Evolutionary conservation across 2,329 filamentous ascomycete genomes (phyloP), one percentile per base, ranked within the genome.

Genomic region (Blumeria hordei): DNA sequence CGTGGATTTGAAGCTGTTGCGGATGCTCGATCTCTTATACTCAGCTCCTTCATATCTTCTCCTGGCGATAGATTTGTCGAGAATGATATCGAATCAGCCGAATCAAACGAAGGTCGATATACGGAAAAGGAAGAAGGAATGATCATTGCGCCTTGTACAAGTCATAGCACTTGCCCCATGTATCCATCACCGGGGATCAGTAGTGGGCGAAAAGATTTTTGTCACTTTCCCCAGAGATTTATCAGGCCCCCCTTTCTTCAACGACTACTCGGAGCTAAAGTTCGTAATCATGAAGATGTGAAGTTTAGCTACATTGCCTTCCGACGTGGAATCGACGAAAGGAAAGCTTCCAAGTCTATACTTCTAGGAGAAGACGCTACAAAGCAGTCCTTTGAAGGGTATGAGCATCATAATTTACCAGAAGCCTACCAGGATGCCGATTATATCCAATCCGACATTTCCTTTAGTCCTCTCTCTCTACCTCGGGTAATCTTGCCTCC

Each of bases 1-100:
- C 79, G 86, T 45, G 92, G 92, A 0, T 98, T 98, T 60, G 92
- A 96, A 66, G 85, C 86, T 12, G 78, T 98, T 43, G 90, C 87
- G 10, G 84, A 83, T 51, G 88, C 88, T 6, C 80, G 92, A 53
- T 76, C 88, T 44, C 78, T 85, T 57, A 71, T 98, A 0, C 72
- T 96, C 0, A 77, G 84, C 58, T 78, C 83, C 47, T 81, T 85
- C 64, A 83, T 94, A 55, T 69, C 79, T 11, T 78, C 78, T 12
- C 80, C 81, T 0, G 72, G 70, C 3, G 70, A 72, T 11, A 68
- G 69, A 9, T 63, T 67, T 10, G 67, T 71, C 35, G 69, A 66
- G 54, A 65, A 61, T 33, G 58, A 65, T 21, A 59, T 62, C 9
- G 59, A 64, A 36, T 60, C 59, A 1, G 44, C 58, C n/a, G 58